Conservation (phyloP, 2,329 filamentous ascomycete genomes). For the Beauveria bassiana region DNA sequence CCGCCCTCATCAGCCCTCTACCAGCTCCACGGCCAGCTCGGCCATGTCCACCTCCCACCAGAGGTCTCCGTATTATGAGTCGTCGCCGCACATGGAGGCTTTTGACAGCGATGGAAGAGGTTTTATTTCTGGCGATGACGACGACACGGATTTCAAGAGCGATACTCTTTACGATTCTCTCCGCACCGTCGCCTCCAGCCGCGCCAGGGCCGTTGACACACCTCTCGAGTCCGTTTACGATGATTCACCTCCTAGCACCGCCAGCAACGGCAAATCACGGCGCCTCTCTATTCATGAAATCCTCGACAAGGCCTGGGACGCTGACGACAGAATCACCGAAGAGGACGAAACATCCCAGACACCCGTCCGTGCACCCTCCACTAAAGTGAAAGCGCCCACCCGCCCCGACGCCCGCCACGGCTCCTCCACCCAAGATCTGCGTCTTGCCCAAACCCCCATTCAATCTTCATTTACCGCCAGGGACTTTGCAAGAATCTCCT, state of each 20-base stretch:
- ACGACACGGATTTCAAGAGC: conserved; percentile 71
- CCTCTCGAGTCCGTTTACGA: conserved; percentile 76
- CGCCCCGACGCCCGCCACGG: conserved; percentile 19
- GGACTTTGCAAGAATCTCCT: conserved; percentile 43
- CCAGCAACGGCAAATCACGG: conserved; percentile 44
- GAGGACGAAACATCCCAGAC: conserved; percentile 52
- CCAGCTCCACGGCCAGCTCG: conserved; percentile 34
- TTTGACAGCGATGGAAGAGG: conserved; percentile 62
- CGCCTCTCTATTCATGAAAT: conserved; percentile 53
- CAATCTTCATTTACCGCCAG: conserved; percentile 27
- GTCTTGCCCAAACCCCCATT: conserved; percentile 15
- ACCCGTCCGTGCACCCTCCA: conserved; percentile 35
- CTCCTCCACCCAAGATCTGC: neutral
- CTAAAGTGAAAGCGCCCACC: conserved; percentile 15
- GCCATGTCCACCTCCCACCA: conserved; percentile 29
- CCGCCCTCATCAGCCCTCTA: conserved; percentile 35
- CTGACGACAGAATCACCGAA: conserved; percentile 50
- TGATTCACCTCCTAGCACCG: conserved; percentile 60
- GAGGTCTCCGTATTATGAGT: conserved; percentile 23
- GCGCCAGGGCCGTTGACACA: conserved; percentile 58
- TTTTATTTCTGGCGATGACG: conserved; percentile 62
- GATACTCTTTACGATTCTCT: conserved; percentile 72
- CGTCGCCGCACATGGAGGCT: conserved; percentile 54
- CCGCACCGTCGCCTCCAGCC: conserved; percentile 61
- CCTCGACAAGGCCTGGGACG: conserved; percentile 46